Evolutionary conservation across 2,329 filamentous ascomycete genomes (phyloP), one percentile per base, ranked within the genome.

Genomic region (Cordyceps militaris): DNA sequence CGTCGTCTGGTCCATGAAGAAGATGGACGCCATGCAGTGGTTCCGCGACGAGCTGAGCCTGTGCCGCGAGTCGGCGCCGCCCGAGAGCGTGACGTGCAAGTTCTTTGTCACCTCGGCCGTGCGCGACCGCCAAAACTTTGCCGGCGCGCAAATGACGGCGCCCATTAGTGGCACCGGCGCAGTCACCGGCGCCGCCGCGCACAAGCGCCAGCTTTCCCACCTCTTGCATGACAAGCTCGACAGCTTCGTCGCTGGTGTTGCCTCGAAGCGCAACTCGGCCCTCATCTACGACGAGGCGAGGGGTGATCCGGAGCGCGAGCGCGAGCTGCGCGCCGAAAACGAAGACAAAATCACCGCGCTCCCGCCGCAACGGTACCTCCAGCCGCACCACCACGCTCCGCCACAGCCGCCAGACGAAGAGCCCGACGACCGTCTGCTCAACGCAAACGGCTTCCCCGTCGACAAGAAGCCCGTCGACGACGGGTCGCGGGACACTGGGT

Each of bases 21-120:
- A 89, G 57, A 85, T 94, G 14, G 93, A 97, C 71, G 90, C 91
- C 1, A 91, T 97, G 85, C 91, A 97, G 69, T 97, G 93, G 93
- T 97, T 97, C 79, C 89, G 90, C 63, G 92, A 97, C 73, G 93
- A 97, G 71, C 79, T 97, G 59, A 84, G 91, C 49, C 96, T 97
- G 66, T 96, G 93, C 73, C 84, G 91, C 65, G 90, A 97, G 71
- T 87, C 85, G 51, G 92, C 93, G 10, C 93, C 93, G 1, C 88
- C 89, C 0, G 90, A 94, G 67, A 88, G 89, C 30, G 89, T 97
- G 9, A 89, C 89, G 24, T 97, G 92, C 76, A 92, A 96, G 70
- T 97, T 97, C 77, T 97, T 91, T 73, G 89, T 97, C 63, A 97
- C 93, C 0, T 84, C 87, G 1, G 82, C 91, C 8, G 71, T 73